A percentile compares a stretch with the other conserved stretches of the same genome.
Conservation (phyloP, 2,329 filamentous ascomycete genomes). For the Verticillium nonalfalfae region DNA sequence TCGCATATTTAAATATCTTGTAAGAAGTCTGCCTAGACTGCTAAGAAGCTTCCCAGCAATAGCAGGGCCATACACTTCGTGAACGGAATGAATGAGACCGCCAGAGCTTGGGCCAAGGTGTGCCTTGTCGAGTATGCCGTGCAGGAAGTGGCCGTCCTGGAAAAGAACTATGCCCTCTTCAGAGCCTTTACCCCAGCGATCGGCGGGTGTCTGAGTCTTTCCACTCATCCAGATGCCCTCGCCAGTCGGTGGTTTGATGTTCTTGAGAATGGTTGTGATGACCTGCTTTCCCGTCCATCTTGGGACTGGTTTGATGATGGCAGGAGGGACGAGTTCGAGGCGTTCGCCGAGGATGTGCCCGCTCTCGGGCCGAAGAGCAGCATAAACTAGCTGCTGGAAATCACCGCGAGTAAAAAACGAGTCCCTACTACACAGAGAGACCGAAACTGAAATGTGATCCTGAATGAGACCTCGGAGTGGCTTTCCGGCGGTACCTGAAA, state of each 20-base stretch:
- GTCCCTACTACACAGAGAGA: constrained; percentile 84
- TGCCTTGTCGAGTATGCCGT: constrained; percentile 90
- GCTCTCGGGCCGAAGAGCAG: constrained; percentile 80
- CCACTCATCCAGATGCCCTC: constrained; percentile 74
- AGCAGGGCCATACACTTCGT: constrained; percentile 87
- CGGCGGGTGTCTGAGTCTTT: constrained; percentile 70
- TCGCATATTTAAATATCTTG: constrained; percentile 84
- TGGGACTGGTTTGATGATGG: constrained; percentile 71
- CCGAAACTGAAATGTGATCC: constrained; percentile 94
- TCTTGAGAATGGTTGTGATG: constrained; percentile 86
- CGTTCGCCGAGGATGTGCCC: constrained; percentile 79
- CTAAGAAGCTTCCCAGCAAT: constrained; percentile 83
- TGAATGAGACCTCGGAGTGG: constrained; percentile 94
- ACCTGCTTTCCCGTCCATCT: constrained; percentile 97
- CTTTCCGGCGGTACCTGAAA: constrained; percentile 89
- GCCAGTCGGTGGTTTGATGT: constrained; percentile 74
- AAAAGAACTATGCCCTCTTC: constrained; percentile 82
- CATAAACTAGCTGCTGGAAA: constrained; percentile 93
- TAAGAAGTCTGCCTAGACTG: constrained; percentile 82
- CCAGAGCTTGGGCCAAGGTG: constrained; percentile 85
- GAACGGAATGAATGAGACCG: constrained; percentile 84
- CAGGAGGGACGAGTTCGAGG: constrained; percentile 74
- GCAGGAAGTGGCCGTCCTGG: constrained; percentile 79
- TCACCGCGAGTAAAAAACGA: constrained; percentile 82
- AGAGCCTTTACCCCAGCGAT: constrained; percentile 68